Evolutionary conservation across 371 early-diverging fungal genomes (phyloP).

Genomic region (Mortierella polycephala): DNA sequence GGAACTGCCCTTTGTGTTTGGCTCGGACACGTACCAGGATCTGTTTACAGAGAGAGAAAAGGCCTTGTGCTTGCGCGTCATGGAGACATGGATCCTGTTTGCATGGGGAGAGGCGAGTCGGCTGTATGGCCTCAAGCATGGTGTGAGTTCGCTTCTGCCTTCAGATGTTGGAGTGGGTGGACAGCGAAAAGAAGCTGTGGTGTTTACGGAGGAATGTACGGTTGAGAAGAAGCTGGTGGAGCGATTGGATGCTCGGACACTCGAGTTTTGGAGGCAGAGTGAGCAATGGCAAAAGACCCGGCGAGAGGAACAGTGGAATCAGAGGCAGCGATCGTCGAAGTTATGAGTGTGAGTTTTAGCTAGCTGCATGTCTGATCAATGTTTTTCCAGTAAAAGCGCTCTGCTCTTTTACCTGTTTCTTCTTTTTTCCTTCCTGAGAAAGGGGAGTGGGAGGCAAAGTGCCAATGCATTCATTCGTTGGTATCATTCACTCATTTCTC

Average conservation of each 20-base stretch:
- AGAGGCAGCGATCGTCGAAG: constrained; percentile 14
- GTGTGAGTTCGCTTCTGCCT: constrained; percentile 33
- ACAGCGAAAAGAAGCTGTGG: constrained; percentile 34
- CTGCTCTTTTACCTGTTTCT: background rate
- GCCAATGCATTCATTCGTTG: too few relatives aligned
- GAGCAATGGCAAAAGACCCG: constrained; percentile 28
- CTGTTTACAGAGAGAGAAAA: constrained; percentile 40
- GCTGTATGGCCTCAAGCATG: constrained; percentile 25
- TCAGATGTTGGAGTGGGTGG: constrained; percentile 38
- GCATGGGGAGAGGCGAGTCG: constrained; percentile 47
- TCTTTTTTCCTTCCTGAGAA: background rate
- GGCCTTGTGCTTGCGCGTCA: constrained; percentile 21
- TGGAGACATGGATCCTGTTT: constrained; percentile 46
- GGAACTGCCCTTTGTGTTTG: constrained; percentile 50
- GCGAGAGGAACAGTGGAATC: constrained; percentile 14
- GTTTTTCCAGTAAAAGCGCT: too few relatives aligned
- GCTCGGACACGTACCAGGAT: constrained; percentile 16
- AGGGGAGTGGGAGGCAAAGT: too few relatives aligned
- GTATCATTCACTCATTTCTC: too few relatives aligned
- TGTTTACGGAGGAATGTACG: constrained; percentile 47
- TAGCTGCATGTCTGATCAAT: too few relatives aligned
- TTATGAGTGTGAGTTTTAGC: background rate
- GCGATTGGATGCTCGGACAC: constrained; percentile 37
- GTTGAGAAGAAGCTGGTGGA: constrained; percentile 46
- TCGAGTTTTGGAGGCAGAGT: constrained; percentile 35